phyloP scores from a whole-genome alignment of 305 asterid species.

The Fraxinus dipetala region DNA sequence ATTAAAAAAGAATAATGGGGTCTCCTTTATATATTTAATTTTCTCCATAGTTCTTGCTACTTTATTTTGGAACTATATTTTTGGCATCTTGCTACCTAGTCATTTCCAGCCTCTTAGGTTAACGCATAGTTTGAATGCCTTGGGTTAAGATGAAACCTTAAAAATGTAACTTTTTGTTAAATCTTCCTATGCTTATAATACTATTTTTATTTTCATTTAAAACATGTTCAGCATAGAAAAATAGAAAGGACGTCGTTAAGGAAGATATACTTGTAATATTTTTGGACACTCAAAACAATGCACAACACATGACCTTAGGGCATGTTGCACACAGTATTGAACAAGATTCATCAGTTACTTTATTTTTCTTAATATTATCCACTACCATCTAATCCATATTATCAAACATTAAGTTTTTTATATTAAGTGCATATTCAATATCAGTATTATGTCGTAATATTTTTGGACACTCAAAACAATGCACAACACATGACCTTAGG shows the following conservation, averaged over 20 bases:
- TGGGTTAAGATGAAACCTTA: background rate
- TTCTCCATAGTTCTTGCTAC: background rate
- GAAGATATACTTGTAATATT: background rate
- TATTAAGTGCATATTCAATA: background rate
- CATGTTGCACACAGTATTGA: background rate
- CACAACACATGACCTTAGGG: background rate
- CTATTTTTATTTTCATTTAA: background rate
- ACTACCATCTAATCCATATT: background rate
- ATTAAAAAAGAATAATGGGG: background rate
- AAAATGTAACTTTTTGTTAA: background rate
- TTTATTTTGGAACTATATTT: slow-evolving; percentile 15
- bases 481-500: background rate
- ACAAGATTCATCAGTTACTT: background rate
- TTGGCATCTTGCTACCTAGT: slow-evolving; percentile 14
- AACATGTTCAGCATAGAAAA: background rate
- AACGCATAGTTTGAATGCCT: background rate
- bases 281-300: background rate
- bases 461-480: background rate
- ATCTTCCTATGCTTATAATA: background rate
- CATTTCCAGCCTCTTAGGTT: background rate
- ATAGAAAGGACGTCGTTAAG: background rate
- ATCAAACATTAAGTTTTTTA: background rate
- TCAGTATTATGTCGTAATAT: background rate
- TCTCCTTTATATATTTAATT: background rate
- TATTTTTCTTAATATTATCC: background rate